Base-by-base conservation (phyloP, 495 filamentous ascomycete genomes). In the Daldinia caldariorum region DNA sequence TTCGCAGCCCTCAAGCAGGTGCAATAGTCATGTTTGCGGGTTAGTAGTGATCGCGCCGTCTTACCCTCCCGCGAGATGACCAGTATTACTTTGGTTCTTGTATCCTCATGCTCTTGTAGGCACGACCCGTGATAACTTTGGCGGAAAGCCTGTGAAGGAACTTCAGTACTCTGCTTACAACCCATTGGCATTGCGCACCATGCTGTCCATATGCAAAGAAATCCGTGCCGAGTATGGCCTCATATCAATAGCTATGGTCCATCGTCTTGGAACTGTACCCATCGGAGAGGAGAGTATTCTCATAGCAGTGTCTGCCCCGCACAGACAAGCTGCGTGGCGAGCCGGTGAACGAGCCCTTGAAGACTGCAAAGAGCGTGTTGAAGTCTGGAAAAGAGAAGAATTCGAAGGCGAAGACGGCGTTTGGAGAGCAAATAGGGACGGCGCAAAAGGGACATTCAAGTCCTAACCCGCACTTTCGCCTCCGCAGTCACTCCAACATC, bases 361-460 rank as follows among this genome's bases (percentile, higher is more conserved):
- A 85, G 81, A 84, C 74, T 92, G 91, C 73, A 99, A 99, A 82
- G 87, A 85, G 73, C 86, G 84, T 65, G 91, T 91, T 43, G 95
- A 99, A 85, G 89, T 99, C 54, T 99, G 95, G 95, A 99, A 99
- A 82, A 82, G 87, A 75, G 95, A 99, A 84, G 90, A 92, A 74
- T 98, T 98, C 86, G 88, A 78, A 18, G 89, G 84, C 10, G 89
- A 87, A 63, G 92, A 92, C 58, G 87, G 85, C 50, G 88, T 97
- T 58, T 98, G 94, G 94, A 89, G 94, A 83, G 93, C 91, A 65
- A 98, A 98, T 83, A 81, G 90, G 74, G 94, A 97, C 82, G 89
- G 92, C 50, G 80, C 81, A 76, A 78, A 73, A 7, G 90, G 89
- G 5, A 79, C 20, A 43, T 43, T 45, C 18, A 31, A 38, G 35